These are phyloP conservation scores for Ploettnerulaceae sp. DNA, from an alignment of 2,329 filamentous ascomycete genomes.

Conservation along the genomic window DNA sequence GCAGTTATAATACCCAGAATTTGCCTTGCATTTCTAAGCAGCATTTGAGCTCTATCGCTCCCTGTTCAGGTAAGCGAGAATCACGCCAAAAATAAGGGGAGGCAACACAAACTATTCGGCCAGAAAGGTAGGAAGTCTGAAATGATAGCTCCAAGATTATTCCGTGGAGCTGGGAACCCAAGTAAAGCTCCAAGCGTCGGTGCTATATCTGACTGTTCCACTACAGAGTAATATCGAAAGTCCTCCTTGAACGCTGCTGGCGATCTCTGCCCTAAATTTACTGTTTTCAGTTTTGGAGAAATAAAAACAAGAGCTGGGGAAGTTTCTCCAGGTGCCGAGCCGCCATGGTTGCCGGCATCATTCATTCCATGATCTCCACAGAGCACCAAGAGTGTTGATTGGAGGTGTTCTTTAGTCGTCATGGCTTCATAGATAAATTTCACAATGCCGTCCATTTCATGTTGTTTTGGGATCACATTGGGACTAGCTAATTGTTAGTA, in stretches of 20 bases:
- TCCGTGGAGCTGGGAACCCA: constrained; percentile 81
- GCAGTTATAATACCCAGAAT: constrained; percentile 72
- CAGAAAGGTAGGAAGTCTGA: constrained; percentile 74
- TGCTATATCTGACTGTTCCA: constrained; percentile 94
- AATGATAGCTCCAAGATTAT: constrained; percentile 86
- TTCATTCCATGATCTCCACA: constrained; percentile 99
- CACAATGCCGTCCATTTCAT: constrained; percentile 87
- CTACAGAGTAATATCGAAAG: constrained; percentile 75
- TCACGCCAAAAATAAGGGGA: no score
- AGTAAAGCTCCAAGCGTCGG: constrained; percentile 83
- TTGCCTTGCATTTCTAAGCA: constrained; percentile 75
- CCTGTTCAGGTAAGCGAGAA: constrained; percentile 28
- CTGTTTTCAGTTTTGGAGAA: constrained; percentile 68
- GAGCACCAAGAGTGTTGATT: constrained; percentile 76
- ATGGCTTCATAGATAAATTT: constrained; percentile 72
- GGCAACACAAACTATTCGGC: constrained; percentile 51
- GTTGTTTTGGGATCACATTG: constrained; percentile 89
- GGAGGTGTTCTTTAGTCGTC: constrained; percentile 62
- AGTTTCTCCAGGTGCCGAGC: constrained; percentile 88
- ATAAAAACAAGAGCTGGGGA: constrained; percentile 89
- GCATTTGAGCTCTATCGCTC: constrained; percentile 58
- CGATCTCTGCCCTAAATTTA: constrained; percentile 41
- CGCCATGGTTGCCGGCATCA: constrained; percentile 93
- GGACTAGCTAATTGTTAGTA: constrained; percentile 49
- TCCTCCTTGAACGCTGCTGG: constrained; percentile 60